Evolutionary conservation across 495 filamentous ascomycete genomes (phyloP).

Genomic region (Hypoxylon cercidicola): DNA sequence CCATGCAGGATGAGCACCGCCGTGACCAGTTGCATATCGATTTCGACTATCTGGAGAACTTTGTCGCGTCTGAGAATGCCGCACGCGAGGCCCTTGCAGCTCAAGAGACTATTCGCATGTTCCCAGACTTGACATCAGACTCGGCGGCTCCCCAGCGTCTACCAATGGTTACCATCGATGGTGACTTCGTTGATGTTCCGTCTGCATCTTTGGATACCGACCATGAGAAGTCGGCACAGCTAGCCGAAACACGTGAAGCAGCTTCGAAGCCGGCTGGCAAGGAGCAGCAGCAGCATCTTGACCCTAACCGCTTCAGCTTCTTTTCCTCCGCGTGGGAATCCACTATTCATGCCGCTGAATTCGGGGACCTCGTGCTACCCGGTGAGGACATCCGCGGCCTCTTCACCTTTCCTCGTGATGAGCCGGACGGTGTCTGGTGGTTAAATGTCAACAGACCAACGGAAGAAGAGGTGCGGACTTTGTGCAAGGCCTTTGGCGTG

Average conservation of each 20-base stretch:
- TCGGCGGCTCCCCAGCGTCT: constrained; percentile 26
- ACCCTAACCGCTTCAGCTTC: constrained; percentile 87
- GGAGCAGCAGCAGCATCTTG: constrained; percentile 49
- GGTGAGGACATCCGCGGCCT: constrained; percentile 90
- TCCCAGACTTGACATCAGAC: constrained; percentile 66
- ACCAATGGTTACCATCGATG: constrained; percentile 56
- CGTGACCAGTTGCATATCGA: constrained; percentile 71
- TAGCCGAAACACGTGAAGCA: constrained; percentile 27
- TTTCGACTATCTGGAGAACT: constrained; percentile 88
- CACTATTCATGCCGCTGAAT: constrained; percentile 87
- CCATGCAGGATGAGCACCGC: constrained; percentile 61
- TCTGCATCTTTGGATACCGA: constrained; percentile 47
- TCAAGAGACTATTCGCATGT: constrained; percentile 60
- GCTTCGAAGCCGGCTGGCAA: constrained; percentile 36
- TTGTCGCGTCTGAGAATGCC: constrained; percentile 64
- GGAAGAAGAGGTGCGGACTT: constrained; percentile 85
- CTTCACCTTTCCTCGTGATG: constrained; percentile 76
- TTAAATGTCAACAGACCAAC: constrained; percentile 91
- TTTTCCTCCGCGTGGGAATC: constrained; percentile 94
- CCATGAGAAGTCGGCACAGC: constrained; percentile 47
- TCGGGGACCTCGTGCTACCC: constrained; percentile 86
- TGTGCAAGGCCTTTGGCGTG: constrained; percentile 90
- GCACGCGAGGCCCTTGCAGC: constrained; percentile 58
- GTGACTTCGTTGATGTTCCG: constrained; percentile 60
- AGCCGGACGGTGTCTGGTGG: constrained; percentile 90